These are phyloP conservation scores for Aspergillus flavus DNA, from an alignment of 2,329 filamentous ascomycete genomes.

Conservation along the genomic window DNA sequence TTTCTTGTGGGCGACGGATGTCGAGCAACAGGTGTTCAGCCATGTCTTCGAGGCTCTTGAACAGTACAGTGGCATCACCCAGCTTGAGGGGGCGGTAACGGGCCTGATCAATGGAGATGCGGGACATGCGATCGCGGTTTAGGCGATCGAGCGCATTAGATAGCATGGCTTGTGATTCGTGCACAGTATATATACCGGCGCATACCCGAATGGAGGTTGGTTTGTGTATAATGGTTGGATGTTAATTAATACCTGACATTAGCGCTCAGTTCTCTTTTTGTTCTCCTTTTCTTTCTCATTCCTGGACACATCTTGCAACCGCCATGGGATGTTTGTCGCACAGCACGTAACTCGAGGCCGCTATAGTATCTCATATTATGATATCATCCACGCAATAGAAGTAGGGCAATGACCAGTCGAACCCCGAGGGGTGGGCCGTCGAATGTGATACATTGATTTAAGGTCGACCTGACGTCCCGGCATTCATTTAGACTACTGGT, in stretches of 20 bases:
- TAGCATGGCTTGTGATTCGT: neutral
- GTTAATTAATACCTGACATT: neutral
- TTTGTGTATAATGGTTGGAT: neutral
- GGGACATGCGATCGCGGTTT: constrained; percentile 6
- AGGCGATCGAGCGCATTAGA: neutral
- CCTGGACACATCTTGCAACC: neutral
- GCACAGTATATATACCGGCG: neutral
- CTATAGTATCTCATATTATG: neutral
- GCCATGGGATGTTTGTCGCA: neutral
- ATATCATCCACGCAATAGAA: neutral
- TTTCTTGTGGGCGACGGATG: constrained; percentile 90
- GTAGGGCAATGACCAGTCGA: neutral
- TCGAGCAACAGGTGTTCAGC: constrained; percentile 80
- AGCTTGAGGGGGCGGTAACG: neutral
- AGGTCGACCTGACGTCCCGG: neutral
- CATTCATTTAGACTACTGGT: constrained; percentile 2
- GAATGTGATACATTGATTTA: constrained; percentile 6
- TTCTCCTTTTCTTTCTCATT: neutral
- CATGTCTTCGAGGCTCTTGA: constrained; percentile 90
- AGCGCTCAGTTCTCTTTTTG: neutral
- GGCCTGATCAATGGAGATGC: constrained; percentile 12
- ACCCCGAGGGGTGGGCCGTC: neutral
- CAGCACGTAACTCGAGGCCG: neutral
- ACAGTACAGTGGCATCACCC: constrained; percentile 50
- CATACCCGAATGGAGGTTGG: neutral